Conservation (phyloP, 495 filamentous ascomycete genomes). For the Pyrenula aspistea region DNA sequence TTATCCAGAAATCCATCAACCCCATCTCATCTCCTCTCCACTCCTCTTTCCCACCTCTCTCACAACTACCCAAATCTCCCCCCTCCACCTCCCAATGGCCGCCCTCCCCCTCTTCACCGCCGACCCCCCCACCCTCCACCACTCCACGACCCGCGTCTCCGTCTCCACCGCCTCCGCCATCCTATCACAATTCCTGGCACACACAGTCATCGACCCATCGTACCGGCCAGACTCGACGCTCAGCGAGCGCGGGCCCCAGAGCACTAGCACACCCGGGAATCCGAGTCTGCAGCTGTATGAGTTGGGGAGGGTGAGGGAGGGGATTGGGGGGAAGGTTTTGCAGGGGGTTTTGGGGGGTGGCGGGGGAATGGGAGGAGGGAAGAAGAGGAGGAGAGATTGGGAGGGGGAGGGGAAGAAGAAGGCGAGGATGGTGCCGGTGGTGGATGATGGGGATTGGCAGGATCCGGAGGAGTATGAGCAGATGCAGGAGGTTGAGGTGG, state of each 20-base stretch:
- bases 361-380: slow-evolving; percentile 10
- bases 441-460: slow-evolving; percentile 30
- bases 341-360: slow-evolving; percentile 16
- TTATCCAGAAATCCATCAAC: too few relatives aligned
- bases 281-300: slow-evolving; percentile 51
- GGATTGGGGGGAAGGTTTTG: slow-evolving; percentile 45
- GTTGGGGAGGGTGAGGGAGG: slow-evolving; percentile 52
- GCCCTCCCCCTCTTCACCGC: slow-evolving; percentile 13
- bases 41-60: too few relatives aligned
- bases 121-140: slow-evolving; percentile 34
- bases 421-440: slow-evolving; percentile 7
- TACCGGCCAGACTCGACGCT: slow-evolving; percentile 57
- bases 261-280: slow-evolving; percentile 37
- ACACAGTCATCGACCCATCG: slow-evolving; percentile 40
- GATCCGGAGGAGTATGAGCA: slow-evolving; percentile 37
- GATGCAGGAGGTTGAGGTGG: slow-evolving; percentile 28
- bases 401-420: slow-evolving; percentile 3
- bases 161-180: slow-evolving; percentile 40
- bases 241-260: slow-evolving; percentile 44
- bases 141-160: slow-evolving; percentile 33
- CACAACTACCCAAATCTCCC: background rate
- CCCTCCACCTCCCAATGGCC: slow-evolving; percentile 9
- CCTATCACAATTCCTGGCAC: slow-evolving; percentile 45
- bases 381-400: slow-evolving; percentile 5
- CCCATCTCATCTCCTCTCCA: too few relatives aligned